Evolutionary conservation across 2,329 filamentous ascomycete genomes (phyloP), one percentile per base, ranked within the genome.

Genomic region (Diatrype stigma): DNA sequence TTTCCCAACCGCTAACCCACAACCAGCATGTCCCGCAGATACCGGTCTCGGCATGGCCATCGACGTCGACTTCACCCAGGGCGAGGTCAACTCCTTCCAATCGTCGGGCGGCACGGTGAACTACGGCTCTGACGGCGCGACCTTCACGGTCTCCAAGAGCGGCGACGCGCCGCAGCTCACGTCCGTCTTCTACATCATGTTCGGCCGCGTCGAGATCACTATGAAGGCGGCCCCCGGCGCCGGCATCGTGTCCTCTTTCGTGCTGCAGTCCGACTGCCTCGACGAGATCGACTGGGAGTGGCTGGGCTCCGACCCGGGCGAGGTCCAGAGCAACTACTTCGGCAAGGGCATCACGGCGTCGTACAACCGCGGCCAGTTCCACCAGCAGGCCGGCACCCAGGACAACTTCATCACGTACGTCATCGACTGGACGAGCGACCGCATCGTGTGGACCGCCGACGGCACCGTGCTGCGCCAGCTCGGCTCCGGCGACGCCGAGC

Each of bases 141-240:
- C 81, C 16, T 95, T 99, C 68, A 91, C 89, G 23, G 86, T 99
- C 48, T 72, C 82, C 48, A 75, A 85, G 64, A 78, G 85, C 47
- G 92, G 93, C 51, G 90, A 99, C 66, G 82, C 90, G 3, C 94
- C 94, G 0, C 87, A 93, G 68, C 82, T 99, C 54, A 80, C 81
- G 57, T 96, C 91, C 54, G 83, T 94, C 63, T 97, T 96, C 82
- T 97, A 96, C 78, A 96, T 99, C 74, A 97, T 99, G 94, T 99
- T 96, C 68, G 94, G 94, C 59, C 88, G 86, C 56, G 89, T 96
- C 65, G 88, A 96, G 58, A 82, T 92, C 59, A 86, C 83, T 30
- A 80, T 96, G 75, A 92, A 93, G 72, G 85, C 90, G 23, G 91
- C 94, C 10, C 86, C 91, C 0, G 94, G 94, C 7, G 85, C 82